phyloP scores from a whole-genome alignment of 2,329 filamentous ascomycete species.

The Exophiala sideris region DNA sequence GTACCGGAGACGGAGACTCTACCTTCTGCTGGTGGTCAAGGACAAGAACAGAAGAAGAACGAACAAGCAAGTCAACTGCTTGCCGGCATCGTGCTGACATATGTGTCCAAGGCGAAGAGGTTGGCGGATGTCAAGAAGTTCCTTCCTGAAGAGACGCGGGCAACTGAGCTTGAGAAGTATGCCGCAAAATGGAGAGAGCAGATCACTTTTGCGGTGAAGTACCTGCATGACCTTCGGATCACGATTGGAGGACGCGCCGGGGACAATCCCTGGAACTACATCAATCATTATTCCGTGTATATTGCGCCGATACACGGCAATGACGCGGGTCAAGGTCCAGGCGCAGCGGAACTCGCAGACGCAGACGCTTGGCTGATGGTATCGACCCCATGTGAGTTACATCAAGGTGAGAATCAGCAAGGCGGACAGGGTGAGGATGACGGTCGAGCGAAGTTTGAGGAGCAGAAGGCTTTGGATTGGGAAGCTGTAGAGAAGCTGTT shows the following conservation, averaged over 20 bases:
- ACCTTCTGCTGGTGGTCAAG: background rate
- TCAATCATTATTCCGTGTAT: background rate
- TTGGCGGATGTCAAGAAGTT: background rate
- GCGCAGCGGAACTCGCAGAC: background rate
- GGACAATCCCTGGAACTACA: background rate
- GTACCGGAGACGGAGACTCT: background rate
- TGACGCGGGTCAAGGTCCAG: background rate
- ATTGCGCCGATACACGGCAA: background rate
- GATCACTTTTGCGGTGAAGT: background rate
- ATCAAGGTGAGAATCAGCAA: background rate
- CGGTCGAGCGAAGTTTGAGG: background rate
- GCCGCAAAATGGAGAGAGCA: slow-evolving; percentile 11
- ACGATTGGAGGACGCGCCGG: slow-evolving; percentile 1
- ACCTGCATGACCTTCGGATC: slow-evolving; percentile 5
- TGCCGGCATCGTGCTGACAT: slow-evolving; percentile 8
- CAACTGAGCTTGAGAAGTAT: background rate
- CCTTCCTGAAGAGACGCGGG: background rate
- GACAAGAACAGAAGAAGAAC: background rate
- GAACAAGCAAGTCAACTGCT: background rate
- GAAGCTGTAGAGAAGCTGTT: slow-evolving; percentile 1
- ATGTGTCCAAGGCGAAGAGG: slow-evolving; percentile 4
- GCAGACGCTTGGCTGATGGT: background rate
- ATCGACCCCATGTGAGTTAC: background rate
- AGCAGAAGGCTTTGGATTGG: background rate
- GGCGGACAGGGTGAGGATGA: background rate